A percentile compares a stretch with the other conserved stretches of the same genome.
Conservation (phyloP, 1,284 basidiomycete genomes). For the Melampsora larici-populina region DNA sequence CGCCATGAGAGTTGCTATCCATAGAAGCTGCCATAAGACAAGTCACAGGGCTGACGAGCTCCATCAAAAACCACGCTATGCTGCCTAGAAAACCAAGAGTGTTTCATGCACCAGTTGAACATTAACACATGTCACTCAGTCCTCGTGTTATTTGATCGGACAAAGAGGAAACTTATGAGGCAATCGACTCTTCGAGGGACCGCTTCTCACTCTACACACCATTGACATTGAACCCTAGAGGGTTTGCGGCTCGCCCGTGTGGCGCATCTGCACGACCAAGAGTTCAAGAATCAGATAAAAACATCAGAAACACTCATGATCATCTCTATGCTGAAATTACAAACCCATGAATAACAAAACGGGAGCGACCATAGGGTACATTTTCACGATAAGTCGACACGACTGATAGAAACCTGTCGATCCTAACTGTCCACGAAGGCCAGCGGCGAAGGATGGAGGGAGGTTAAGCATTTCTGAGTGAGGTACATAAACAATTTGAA, state of each 20-base stretch:
- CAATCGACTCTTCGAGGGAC: not conserved
- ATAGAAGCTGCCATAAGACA: constrained; percentile 59
- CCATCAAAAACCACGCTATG: constrained; percentile 78
- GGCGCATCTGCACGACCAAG: constrained; percentile 63
- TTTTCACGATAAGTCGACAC: not conserved
- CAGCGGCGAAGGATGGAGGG: not conserved
- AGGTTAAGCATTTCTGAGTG: too few relatives aligned
- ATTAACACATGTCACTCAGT: not conserved
- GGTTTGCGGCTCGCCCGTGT: constrained; percentile 69
- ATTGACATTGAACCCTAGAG: constrained; percentile 61
- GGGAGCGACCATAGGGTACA: constrained; percentile 49
- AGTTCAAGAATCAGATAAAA: not conserved
- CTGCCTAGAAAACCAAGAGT: constrained; percentile 58
- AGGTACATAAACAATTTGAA: not conserved
- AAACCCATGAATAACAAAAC: constrained; percentile 39
- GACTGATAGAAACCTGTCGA: not conserved
- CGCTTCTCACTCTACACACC: constrained; percentile 54
- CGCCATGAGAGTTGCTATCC: constrained; percentile 33
- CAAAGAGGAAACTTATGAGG: not conserved
- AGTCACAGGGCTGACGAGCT: constrained; percentile 69
- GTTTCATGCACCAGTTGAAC: constrained; percentile 6
- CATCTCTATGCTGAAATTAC: not conserved
- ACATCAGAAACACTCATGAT: not conserved
- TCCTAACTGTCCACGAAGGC: not conserved
- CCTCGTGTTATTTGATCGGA: not conserved